Percentiles rank a stretch among this genome's conserved stretches.
These are phyloP conservation scores for Fomes fomentarius DNA, from an alignment of 1,284 basidiomycete species.

Conservation along the genomic window DNA sequence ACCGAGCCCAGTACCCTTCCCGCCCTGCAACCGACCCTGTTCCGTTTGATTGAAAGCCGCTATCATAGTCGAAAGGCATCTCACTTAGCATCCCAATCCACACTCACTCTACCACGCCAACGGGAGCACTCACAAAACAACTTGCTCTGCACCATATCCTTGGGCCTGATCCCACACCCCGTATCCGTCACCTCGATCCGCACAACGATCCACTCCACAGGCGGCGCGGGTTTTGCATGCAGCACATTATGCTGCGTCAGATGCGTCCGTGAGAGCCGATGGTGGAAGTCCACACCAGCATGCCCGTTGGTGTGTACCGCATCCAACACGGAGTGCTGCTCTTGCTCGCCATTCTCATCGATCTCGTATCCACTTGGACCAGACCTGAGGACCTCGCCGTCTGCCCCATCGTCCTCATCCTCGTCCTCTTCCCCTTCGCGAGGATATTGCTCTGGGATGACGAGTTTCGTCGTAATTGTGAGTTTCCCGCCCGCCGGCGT, in stretches of 20 bases:
- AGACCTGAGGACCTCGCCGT: not conserved
- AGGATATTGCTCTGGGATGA: conserved; percentile 42
- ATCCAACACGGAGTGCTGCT: not conserved
- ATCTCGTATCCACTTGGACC: too few species aligned
- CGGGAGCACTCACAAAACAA: conserved; percentile 67
- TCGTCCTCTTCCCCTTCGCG: conserved; percentile 11
- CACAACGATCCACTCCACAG: conserved; percentile 67
- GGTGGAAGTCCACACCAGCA: conserved; percentile 10
- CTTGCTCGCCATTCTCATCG: not conserved
- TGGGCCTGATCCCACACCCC: conserved; percentile 72
- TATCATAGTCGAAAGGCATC: conserved; percentile 26
- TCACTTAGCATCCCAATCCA: too few species aligned
- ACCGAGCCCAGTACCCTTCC: conserved; percentile 89
- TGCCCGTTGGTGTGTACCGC: conserved; percentile 13
- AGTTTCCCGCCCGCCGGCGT: conserved; percentile 75
- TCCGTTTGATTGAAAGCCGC: conserved; percentile 81
- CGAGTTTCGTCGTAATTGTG: conserved; percentile 59
- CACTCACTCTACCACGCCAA: too few species aligned
- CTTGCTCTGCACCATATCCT: conserved; percentile 75
- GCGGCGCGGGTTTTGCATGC: conserved; percentile 35
- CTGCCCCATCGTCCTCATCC: not conserved
- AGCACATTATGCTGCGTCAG: conserved; percentile 55
- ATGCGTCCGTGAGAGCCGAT: conserved; percentile 46
- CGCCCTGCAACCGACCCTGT: conserved; percentile 82
- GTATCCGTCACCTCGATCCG: conserved; percentile 84